phyloP scores from a whole-genome alignment of 2,329 filamentous ascomycete species.

The Fusarium veterinarium region DNA sequence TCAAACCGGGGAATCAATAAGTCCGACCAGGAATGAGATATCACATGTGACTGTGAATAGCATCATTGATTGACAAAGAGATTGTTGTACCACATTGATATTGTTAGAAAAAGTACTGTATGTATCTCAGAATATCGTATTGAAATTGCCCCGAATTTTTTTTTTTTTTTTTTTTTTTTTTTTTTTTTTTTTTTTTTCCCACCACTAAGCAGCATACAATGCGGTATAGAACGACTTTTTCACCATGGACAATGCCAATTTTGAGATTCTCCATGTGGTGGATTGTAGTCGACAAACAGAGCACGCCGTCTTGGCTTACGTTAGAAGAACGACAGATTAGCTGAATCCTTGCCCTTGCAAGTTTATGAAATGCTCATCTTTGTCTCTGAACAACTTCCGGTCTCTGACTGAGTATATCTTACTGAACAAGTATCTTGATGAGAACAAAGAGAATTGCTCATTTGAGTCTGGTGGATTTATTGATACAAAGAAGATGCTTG shows the following conservation, averaged over 20 bases:
- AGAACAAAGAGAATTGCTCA: background rate
- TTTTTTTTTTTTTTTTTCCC: no score
- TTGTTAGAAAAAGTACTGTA: background rate
- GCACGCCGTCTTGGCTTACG: background rate
- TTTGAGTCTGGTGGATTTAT: background rate
- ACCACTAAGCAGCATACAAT: background rate
- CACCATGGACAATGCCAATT: background rate
- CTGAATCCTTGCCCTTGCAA: background rate
- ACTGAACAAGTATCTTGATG: background rate
- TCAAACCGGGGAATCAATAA: conserved; percentile 32
- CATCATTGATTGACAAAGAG: background rate
- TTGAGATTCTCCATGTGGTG: background rate
- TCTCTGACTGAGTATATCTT: background rate
- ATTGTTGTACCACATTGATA: background rate
- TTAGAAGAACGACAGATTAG: background rate
- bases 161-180: no score
- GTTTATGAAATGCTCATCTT: background rate
- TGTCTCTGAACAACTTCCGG: background rate
- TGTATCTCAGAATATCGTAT: background rate
- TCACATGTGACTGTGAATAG: conserved; percentile 28
- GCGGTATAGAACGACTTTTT: background rate
- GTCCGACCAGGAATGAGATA: conserved; percentile 7
- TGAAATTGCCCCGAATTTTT: no score
- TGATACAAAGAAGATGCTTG: background rate
- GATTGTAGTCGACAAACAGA: background rate